These are phyloP conservation scores for Halenospora varia DNA, from an alignment of 495 filamentous ascomycete species.

Conservation along the genomic window DNA sequence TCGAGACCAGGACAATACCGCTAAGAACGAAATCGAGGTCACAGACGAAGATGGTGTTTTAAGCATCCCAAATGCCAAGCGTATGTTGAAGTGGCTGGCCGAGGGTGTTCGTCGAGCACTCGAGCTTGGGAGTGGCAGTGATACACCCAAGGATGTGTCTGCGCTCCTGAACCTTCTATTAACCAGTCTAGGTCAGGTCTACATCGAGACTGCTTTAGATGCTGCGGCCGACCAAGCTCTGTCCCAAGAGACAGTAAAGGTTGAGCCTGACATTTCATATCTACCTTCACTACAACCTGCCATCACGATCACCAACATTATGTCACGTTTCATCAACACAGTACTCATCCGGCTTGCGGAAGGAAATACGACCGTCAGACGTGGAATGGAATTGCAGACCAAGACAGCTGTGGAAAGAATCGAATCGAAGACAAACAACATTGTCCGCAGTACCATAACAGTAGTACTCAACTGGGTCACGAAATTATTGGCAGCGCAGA, in stretches of 20 bases:
- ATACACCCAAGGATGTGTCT: slow-evolving; percentile 93
- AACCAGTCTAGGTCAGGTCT: slow-evolving; percentile 86
- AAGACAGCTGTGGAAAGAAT: slow-evolving; percentile 67
- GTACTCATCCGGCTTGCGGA: slow-evolving; percentile 87
- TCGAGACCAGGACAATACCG: slow-evolving; percentile 37
- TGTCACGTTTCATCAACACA: slow-evolving; percentile 84
- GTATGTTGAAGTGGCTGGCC: slow-evolving; percentile 97
- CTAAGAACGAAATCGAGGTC: slow-evolving; percentile 76
- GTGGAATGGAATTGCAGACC: slow-evolving; percentile 85
- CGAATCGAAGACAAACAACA: slow-evolving; percentile 83
- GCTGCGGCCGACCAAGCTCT: slow-evolving; percentile 72
- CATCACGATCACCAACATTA: slow-evolving; percentile 86
- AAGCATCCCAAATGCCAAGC: slow-evolving; percentile 79
- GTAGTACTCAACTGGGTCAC: slow-evolving; percentile 74
- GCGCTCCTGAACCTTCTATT: slow-evolving; percentile 81
- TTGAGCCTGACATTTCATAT: slow-evolving; percentile 85
- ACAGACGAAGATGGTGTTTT: slow-evolving; percentile 83
- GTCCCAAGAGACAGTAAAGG: slow-evolving; percentile 70
- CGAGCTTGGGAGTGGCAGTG: slow-evolving; percentile 78
- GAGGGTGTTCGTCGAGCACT: slow-evolving; percentile 92
- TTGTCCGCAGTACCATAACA: slow-evolving; percentile 84
- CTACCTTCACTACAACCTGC: slow-evolving; percentile 72
- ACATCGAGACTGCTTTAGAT: slow-evolving; percentile 90
- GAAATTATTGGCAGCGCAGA: slow-evolving; percentile 73
- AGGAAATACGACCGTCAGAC: slow-evolving; percentile 80